Evolutionary conservation across 2,329 filamentous ascomycete species (phyloP).

Genomic region (Parafenestella ontariensis): DNA sequence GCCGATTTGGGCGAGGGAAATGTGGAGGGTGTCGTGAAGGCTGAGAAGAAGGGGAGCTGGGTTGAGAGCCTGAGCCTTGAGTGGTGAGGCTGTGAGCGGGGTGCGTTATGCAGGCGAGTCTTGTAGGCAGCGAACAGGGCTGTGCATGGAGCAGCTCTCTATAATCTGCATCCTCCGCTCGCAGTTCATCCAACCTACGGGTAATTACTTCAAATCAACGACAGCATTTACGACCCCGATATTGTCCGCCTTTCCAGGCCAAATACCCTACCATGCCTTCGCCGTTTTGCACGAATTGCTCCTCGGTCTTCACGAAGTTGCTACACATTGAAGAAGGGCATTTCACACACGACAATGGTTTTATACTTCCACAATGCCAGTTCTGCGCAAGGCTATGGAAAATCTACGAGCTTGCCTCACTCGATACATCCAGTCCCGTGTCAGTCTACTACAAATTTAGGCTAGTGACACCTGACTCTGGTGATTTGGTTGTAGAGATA

Average conservation of each 20-base stretch:
- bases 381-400: not conserved
- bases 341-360: not conserved
- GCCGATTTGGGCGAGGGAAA: conserved; percentile 62
- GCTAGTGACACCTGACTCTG: not conserved
- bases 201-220: not conserved
- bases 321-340: not conserved
- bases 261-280: not conserved
- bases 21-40: conserved; percentile 57
- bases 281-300: not conserved
- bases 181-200: not conserved
- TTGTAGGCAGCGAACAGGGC: not conserved
- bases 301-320: not conserved
- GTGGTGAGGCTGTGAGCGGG: conserved; percentile 32
- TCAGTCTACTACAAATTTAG: not conserved
- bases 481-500: too few relatives aligned
- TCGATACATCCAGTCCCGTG: not conserved
- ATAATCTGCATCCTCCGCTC: not conserved
- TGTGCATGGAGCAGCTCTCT: not conserved
- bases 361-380: not conserved
- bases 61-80: conserved; percentile 42
- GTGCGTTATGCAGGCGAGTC: not conserved
- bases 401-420: not conserved
- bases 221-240: not conserved
- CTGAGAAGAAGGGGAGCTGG: conserved; percentile 61
- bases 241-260: not conserved